phyloP scores from a whole-genome alignment of 805 yeast genomes.

The Suhomyces kilbournensis region DNA sequence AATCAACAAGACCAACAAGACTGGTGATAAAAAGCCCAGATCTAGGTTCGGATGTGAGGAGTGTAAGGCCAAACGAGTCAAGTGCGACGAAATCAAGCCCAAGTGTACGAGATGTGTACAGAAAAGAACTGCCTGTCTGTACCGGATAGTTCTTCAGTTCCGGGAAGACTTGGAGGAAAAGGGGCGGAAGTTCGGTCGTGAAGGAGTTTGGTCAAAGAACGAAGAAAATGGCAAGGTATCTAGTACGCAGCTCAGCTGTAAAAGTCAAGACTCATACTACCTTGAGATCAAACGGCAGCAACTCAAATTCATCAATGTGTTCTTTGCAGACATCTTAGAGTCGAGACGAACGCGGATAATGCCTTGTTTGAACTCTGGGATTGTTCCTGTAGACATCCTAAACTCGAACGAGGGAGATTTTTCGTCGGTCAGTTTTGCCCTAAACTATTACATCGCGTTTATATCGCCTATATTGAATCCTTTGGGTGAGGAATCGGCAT shows the following conservation, averaged over 20 bases:
- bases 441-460: slow-evolving; percentile 23
- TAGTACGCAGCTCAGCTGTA: slow-evolving; percentile 10
- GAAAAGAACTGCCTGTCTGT: slow-evolving; percentile 17
- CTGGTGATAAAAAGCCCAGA: slow-evolving; percentile 6
- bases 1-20: not conserved
- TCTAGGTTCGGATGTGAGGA: slow-evolving; percentile 24
- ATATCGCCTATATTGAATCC: slow-evolving; percentile 29
- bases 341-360: not conserved
- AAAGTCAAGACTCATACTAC: slow-evolving; percentile 14
- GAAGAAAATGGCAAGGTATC: not conserved
- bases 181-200: slow-evolving; percentile 27
- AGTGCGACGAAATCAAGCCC: slow-evolving; percentile 30
- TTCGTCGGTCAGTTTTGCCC: slow-evolving; percentile 17
- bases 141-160: slow-evolving; percentile 21
- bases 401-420: slow-evolving; percentile 9
- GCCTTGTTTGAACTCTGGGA: slow-evolving; percentile 18
- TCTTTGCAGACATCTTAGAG: slow-evolving; percentile 12
- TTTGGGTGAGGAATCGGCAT: slow-evolving; percentile 13
- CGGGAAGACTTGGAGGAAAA: slow-evolving; percentile 23
- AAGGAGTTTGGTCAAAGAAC: slow-evolving; percentile 24
- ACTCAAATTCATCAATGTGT: slow-evolving; percentile 18
- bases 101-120: slow-evolving; percentile 17
- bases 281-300: slow-evolving; percentile 2
- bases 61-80: slow-evolving; percentile 19
- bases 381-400: slow-evolving; percentile 21